Base-by-base conservation (phyloP, 169 alveolate species). In the Plasmodium relictum region DNA sequence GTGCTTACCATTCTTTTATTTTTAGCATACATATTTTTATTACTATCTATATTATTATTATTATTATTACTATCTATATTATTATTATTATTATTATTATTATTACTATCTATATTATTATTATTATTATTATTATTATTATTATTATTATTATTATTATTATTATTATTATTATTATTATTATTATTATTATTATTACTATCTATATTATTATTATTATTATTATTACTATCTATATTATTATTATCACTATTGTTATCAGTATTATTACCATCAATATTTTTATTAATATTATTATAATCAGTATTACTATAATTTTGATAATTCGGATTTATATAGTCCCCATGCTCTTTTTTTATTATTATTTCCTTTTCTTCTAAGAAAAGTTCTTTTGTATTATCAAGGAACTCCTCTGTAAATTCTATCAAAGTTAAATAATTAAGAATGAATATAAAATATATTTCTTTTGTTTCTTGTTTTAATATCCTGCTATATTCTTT, bases 391-490 rank as follows among this genome's bases (percentile, higher is more conserved):
- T 2, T 18, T 42, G 37, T 58, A 7, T 78, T 12, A 24, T 78
- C 31, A 2, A 44, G 7, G 16, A 20, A 8, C 14, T 26, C 74
- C 4, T 52, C 24, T 1, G 37, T 9, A 56, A 70, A 86, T 24
- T 52, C 92, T 44, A 73, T 24, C 14, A 71, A 8, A 62, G 10
- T 16, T 59, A 86, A 59, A 54, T 61, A 86, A 62, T 74, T 74
- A 41, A 58, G 56, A 50, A 86, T 69, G 58, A 69, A 86, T 8
- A 45, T 18, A 31, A 86, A 59, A 50, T 86, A 86, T 71, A 71
- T 45, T 39, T 86, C 92, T 74, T 72, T 70, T 18, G 87, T 72
- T 70, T 86, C 76, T 39, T 86, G 66, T 12, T 70, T 86, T 72
- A 86, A 59, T 31, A 7, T 58, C 3, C 70, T 50, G 5, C 24